Base-by-base conservation (phyloP, 1,284 basidiomycete genomes). In the Cryptococcus sp. region DNA sequence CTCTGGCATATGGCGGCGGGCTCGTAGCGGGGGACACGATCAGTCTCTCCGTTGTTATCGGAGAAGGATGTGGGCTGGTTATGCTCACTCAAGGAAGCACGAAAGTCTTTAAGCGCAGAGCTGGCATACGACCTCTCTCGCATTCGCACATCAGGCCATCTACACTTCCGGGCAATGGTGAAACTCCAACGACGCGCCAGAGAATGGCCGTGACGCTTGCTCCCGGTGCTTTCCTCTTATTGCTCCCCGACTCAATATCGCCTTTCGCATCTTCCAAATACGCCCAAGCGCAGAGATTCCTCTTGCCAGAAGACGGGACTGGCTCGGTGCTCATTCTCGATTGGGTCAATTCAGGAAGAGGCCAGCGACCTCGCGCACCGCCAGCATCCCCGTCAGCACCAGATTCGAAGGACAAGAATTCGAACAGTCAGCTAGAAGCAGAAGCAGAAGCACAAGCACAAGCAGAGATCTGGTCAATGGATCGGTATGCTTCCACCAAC, bases 191-290 rank as follows among this genome's bases (percentile, higher is more conserved):
- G 16, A 74, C 74, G 1, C 62, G 60, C 15, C 78, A 79, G 58
- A 79, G 80, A 19, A 79, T 91, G 71, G 80, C 84, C 44, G 84
- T 87, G 56, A 74, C 68, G 7, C 78, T 94, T 45, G 75, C 81
- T 1, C 68, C 84, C 1, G 69, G 77, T 1, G 81, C 86, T 25
- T 79, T 84, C 2, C 81, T 95, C 45, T 84, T 91, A 66, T 83
- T 95, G 53, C 84, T 97, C n/a, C 93, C 93, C 0, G 89, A 93
- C 66, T 89, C 91, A 15, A 88, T 95, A 46, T 91, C 91, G n/a
- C 94, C 91, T 73, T 97, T 94, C 79, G 84, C 85, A 16, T 81
- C 82, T n/a, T 88, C 92, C 5, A 84, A 84, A 0, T 97, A 95
- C 77, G 84, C 83, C 57, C 93, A 96, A 74, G 79, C 82, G 0